Base-by-base conservation (phyloP, 2,329 filamentous ascomycete species). In the Rutstroemia sp. region DNA sequence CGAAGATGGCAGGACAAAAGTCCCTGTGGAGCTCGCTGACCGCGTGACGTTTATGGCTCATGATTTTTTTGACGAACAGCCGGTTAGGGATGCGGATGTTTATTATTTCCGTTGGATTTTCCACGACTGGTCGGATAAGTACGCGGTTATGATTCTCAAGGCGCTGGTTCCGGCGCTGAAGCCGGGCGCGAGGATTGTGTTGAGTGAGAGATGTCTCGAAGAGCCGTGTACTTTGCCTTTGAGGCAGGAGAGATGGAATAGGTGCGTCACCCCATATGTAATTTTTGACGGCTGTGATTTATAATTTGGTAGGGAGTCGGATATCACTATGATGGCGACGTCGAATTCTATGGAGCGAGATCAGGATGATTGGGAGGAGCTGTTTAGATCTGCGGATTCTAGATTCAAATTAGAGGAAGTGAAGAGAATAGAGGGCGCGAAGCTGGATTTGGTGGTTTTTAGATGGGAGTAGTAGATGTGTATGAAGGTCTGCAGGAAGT, bases 21-120 rank as follows among this genome's bases (percentile, higher is more conserved):
- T 47, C 5, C 23, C 42, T 1, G 45, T 17, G 5, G 44, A 48
- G 2, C 9, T 48, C 16, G 19, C 34, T 14, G 34, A 21, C 5
- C 23, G 34, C 9, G 6, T 54, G 3, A 38, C 9, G 8, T 54
- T 54, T 6, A 48, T 54, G 30, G 17, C 19, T 12, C 36, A 51
- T 19, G 36, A 42, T 27, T 51, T 51, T 5, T 42, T 51, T 12
- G 9, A 19, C 5, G 59, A 62, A 0, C 68, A 73, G 51, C 69
- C 69, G 0, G 57, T 71, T 8, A 61, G 63, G 19, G 40, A 60
- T 1, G 67, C 66, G 23, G 64, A 67, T 2, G 64, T 64, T 1
- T 72, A 72, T 52, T 71, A 65, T 57, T 58, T 70, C 21, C 64
- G 63, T 25, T 56, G 61, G 51, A 63, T 72, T n/a, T 59, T 73